These are phyloP conservation scores for Agaricus blazei DNA, from an alignment of 768 basidiomycete species.

Conservation along the genomic window DNA sequence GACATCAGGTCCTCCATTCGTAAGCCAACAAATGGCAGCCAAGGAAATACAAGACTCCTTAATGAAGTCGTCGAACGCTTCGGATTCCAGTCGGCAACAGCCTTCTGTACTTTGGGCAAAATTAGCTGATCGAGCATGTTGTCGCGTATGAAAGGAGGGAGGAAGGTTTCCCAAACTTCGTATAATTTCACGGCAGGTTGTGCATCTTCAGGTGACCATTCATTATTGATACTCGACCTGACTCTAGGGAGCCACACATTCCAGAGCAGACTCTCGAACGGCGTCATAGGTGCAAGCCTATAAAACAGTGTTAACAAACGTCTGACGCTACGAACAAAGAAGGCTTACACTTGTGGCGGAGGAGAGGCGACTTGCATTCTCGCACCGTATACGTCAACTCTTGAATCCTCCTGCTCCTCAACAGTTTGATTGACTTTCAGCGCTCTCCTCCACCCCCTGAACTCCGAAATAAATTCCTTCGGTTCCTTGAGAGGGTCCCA, in stretches of 20 bases:
- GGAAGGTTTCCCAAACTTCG: slow-evolving; percentile 81
- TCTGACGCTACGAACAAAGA: neutral
- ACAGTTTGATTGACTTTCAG: slow-evolving; percentile 48
- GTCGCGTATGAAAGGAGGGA: slow-evolving; percentile 89
- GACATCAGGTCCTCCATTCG: slow-evolving; percentile 81
- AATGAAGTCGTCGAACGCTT: slow-evolving; percentile 55
- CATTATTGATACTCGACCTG: slow-evolving; percentile 91
- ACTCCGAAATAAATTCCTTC: slow-evolving; percentile 52
- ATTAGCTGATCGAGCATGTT: slow-evolving; percentile 96
- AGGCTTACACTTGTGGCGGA: slow-evolving; percentile 28
- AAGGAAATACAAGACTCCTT: slow-evolving; percentile 87
- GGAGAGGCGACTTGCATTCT: slow-evolving; percentile 25
- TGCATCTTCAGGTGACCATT: slow-evolving; percentile 77
- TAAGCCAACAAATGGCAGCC: slow-evolving; percentile 86
- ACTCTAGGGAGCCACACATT: slow-evolving; percentile 93
- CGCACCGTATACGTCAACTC: slow-evolving; percentile 57
- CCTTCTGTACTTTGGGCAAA: slow-evolving; percentile 84
- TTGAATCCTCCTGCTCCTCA: slow-evolving; percentile 36
- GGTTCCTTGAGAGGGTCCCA: slow-evolving; percentile 90
- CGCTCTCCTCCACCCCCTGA: slow-evolving; percentile 65
- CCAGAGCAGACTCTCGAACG: slow-evolving; percentile 94
- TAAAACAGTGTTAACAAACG: slow-evolving; percentile 21
- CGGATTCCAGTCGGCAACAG: slow-evolving; percentile 80
- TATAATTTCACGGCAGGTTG: slow-evolving; percentile 76
- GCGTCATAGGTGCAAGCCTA: slow-evolving; percentile 72